A percentile compares a stretch with the other conserved stretches of the same genome.
These are phyloP conservation scores for Datisca glomerata DNA, from an alignment of 306 rosid genomes.

Conservation along the genomic window DNA sequence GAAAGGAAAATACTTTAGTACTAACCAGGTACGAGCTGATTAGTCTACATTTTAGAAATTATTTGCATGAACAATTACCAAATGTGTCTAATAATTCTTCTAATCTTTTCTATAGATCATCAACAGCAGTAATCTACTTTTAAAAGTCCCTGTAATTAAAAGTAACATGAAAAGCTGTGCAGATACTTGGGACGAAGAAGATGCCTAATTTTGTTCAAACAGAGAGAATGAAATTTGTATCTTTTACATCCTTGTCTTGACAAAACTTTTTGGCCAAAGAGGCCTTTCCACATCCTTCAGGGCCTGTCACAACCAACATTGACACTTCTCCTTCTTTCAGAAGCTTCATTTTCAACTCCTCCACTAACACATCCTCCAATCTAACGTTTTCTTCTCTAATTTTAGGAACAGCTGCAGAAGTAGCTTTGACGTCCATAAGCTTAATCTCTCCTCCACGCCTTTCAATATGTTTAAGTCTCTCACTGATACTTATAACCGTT, in stretches of 20 bases:
- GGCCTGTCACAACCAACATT: conserved; percentile 29
- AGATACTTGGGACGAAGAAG: no score
- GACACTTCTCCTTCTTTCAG: conserved; percentile 12
- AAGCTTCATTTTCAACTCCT: conserved; percentile 33
- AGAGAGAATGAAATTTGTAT: conserved; percentile 13
- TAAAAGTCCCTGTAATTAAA: no score
- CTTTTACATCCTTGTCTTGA: conserved; percentile 27
- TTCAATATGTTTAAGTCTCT: not conserved
- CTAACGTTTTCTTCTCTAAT: conserved; percentile 28
- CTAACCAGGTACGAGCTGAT: not conserved
- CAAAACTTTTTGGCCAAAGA: conserved; percentile 35
- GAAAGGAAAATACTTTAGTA: no score
- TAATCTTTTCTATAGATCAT: no score
- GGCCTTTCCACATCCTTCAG: conserved; percentile 45
- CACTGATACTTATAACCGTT: not conserved
- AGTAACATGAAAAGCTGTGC: no score
- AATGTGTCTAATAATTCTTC: no score
- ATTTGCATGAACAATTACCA: not conserved
- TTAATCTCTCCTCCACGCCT: conserved; percentile 3
- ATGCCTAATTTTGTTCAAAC: no score
- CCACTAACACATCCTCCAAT: conserved; percentile 29
- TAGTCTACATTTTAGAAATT: not conserved
- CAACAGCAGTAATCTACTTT: no score
- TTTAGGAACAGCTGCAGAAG: conserved; percentile 19
- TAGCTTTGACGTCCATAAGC: not conserved